Conservation (phyloP, 2,329 filamentous ascomycete species). For the Dendrostoma leiphaemia region DNA sequence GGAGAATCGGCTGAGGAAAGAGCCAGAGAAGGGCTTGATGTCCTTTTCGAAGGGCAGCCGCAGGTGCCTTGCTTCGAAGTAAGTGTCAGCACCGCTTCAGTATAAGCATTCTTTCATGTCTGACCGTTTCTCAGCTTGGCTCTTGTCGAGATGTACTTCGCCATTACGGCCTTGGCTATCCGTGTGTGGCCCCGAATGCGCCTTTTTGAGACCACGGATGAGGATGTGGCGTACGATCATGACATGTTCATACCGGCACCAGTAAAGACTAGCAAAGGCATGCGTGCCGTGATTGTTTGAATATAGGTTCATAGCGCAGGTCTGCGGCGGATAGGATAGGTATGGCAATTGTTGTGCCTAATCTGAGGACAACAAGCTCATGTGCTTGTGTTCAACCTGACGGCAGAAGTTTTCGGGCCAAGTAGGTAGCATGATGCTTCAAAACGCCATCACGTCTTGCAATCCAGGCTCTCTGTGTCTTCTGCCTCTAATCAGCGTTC, state of each 20-base stretch:
- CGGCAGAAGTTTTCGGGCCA: no score
- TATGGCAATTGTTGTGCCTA: no score
- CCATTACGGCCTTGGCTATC: constrained; percentile 1
- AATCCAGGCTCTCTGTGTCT: no score
- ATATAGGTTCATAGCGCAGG: no score
- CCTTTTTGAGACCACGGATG: constrained; percentile 9
- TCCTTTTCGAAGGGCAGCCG: constrained; percentile 6
- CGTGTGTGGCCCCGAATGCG: no score
- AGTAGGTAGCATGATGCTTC: no score
- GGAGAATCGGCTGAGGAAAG: constrained; percentile 5
- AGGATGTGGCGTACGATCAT: constrained; percentile 12
- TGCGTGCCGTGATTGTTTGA: no score
- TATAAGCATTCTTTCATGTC: background rate
- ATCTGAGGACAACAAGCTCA: no score
- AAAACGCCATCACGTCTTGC: no score
- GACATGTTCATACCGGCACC: constrained; percentile 10
- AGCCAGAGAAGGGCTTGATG: constrained; percentile 8
- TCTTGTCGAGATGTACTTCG: constrained; percentile 10
- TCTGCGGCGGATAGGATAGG: no score
- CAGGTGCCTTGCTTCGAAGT: constrained; percentile 11
- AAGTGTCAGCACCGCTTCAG: background rate
- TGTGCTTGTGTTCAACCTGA: no score
- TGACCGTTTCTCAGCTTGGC: constrained; percentile 1
- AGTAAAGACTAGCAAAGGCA: background rate
- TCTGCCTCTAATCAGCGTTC: no score